These are phyloP conservation scores for Cordia subcordata DNA, from an alignment of 257 asterid genomes.

Conservation along the genomic window DNA sequence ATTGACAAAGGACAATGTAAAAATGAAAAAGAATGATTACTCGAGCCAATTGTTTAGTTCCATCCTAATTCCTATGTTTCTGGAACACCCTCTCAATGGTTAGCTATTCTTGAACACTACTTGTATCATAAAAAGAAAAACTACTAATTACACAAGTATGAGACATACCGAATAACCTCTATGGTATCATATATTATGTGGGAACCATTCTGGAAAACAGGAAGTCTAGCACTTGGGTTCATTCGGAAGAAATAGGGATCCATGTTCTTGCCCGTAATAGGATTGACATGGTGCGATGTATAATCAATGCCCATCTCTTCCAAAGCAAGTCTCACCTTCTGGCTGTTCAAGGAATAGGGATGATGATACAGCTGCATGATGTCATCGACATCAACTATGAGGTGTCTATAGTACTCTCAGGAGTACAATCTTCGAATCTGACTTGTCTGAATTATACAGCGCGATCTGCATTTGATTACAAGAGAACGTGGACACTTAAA, in stretches of 20 bases:
- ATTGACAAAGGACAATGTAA: background rate
- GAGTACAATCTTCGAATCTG: too few relatives aligned
- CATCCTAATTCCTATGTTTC: too few relatives aligned
- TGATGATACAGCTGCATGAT: slow-evolving; percentile 95
- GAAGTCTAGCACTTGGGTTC: slow-evolving; percentile 79
- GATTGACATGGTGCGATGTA: slow-evolving; percentile 85
- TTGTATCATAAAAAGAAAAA: too few relatives aligned
- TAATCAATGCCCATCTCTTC: slow-evolving; percentile 89
- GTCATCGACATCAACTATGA: slow-evolving; percentile 17
- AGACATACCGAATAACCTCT: slow-evolving; percentile 79
- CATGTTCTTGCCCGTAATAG: slow-evolving; percentile 85
- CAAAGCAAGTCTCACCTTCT: slow-evolving; percentile 85
- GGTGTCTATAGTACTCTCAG: too few relatives aligned
- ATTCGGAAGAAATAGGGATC: slow-evolving; percentile 70
- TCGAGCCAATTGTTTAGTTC: too few relatives aligned
- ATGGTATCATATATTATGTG: slow-evolving; percentile 67
- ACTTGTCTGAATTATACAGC: too few relatives aligned
- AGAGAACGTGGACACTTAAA: too few relatives aligned
- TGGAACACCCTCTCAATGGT: too few relatives aligned
- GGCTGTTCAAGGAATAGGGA: slow-evolving; percentile 90
- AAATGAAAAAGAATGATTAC: background rate
- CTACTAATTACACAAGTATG: background rate
- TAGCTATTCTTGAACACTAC: too few relatives aligned
- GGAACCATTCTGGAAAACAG: slow-evolving; percentile 93
- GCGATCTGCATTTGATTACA: too few relatives aligned